Conservation (phyloP, 2,329 filamentous ascomycete genomes). For the Penicillium polonicum region DNA sequence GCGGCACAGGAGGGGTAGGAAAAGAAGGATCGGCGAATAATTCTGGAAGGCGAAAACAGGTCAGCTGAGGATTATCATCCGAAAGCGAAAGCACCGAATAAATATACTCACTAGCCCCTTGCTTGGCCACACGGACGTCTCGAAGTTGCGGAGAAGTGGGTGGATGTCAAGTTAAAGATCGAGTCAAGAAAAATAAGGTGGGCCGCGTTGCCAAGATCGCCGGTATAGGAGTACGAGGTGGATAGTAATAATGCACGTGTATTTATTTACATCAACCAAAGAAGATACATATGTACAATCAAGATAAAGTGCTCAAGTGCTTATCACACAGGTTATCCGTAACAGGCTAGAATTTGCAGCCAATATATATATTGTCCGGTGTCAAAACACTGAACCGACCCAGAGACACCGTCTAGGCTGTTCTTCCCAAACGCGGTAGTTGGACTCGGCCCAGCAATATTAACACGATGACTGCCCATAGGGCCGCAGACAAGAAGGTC, state of each 20-base stretch:
- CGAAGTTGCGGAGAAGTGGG: slow-evolving; percentile 11
- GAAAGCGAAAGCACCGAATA: background rate
- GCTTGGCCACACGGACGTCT: slow-evolving; percentile 8
- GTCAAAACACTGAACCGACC: background rate
- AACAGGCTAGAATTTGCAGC: background rate
- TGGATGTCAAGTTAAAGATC: slow-evolving; percentile 2
- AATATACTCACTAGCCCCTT: slow-evolving; percentile 10
- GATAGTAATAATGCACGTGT: background rate
- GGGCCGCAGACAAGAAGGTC: slow-evolving; percentile 40
- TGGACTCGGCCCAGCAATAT: slow-evolving; percentile 33
- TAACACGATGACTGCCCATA: slow-evolving; percentile 38
- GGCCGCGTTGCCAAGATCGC: slow-evolving; percentile 8
- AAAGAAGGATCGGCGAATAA: slow-evolving; percentile 2
- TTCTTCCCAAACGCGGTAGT: slow-evolving; percentile 34
- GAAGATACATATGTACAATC: background rate
- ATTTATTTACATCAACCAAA: background rate
- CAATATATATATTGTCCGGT: background rate
- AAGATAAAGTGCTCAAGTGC: background rate
- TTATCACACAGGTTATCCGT: background rate
- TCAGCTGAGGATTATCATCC: slow-evolving; percentile 6
- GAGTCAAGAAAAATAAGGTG: background rate
- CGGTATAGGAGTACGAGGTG: background rate
- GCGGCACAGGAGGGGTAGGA: slow-evolving; percentile 12
- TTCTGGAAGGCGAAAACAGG: background rate
- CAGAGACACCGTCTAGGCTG: slow-evolving; percentile 8